A percentile compares a stretch with the other conserved stretches of the same genome.
These are phyloP conservation scores for Naganishia sp. DNA, from an alignment of 1,284 basidiomycete genomes.

Conservation along the genomic window DNA sequence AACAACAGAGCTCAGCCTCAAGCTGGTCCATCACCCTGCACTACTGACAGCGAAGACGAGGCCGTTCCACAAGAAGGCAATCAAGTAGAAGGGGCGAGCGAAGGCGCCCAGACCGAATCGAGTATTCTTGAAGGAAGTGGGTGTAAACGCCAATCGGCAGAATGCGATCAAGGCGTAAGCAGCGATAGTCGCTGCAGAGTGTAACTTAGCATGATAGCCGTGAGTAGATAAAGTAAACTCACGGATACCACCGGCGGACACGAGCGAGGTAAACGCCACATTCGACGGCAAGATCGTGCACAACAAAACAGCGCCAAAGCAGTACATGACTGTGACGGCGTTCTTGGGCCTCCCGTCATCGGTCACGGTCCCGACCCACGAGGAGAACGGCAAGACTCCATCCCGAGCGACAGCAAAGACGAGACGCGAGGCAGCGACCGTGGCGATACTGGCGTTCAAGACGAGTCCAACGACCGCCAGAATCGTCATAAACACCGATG, in stretches of 20 bases:
- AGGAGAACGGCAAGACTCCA: slow-evolving; percentile 75
- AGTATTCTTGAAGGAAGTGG: slow-evolving; percentile 68
- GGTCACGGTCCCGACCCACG: slow-evolving; percentile 75
- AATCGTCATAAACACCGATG: slow-evolving; percentile 77
- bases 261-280: slow-evolving; percentile 80
- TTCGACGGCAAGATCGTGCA: slow-evolving; percentile 81
- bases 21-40: neutral
- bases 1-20: neutral
- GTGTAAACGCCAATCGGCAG: slow-evolving; percentile 70
- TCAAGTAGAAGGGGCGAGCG: slow-evolving; percentile 67
- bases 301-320: slow-evolving; percentile 69
- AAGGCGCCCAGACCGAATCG: slow-evolving; percentile 69
- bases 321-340: slow-evolving; percentile 76
- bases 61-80: slow-evolving; percentile 68
- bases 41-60: slow-evolving; percentile 67
- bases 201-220: neutral
- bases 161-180: slow-evolving; percentile 76
- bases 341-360: slow-evolving; percentile 70
- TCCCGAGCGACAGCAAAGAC: slow-evolving; percentile 84
- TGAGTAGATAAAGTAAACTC: neutral
- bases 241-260: slow-evolving; percentile 71
- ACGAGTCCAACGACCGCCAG: slow-evolving; percentile 71
- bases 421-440: slow-evolving; percentile 79
- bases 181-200: slow-evolving; percentile 66
- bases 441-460: slow-evolving; percentile 76